Evolutionary conservation across 164 flowering plant genomes (phyloP).

Genomic region (Paratinospora sagittata): DNA sequence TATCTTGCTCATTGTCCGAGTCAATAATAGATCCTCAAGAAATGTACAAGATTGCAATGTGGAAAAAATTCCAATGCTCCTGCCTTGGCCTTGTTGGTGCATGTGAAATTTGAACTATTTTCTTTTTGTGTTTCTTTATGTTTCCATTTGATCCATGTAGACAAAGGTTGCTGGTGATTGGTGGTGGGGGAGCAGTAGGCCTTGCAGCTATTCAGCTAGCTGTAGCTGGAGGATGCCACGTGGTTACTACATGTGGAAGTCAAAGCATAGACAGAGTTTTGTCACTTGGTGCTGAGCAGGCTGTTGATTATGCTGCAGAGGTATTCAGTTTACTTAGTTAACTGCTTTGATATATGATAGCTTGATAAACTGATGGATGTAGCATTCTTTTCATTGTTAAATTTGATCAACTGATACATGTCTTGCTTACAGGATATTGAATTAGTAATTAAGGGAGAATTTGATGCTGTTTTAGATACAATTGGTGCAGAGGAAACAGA

Average conservation of each 20-base stretch:
- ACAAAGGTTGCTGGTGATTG: slow-evolving; percentile 74
- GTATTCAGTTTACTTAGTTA: slow-evolving; percentile 23
- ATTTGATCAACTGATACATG: slow-evolving; percentile 2
- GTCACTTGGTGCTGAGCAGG: slow-evolving; percentile 90
- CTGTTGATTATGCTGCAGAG: slow-evolving; percentile 78
- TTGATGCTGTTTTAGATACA: slow-evolving; percentile 93
- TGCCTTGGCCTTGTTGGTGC: not conserved
- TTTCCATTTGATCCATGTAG: slow-evolving; percentile 27
- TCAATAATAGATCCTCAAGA: no score
- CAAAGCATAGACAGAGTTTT: slow-evolving; percentile 57
- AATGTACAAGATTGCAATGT: not conserved
- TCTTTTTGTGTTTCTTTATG: not conserved
- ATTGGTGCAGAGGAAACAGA: slow-evolving; percentile 85
- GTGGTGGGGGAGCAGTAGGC: slow-evolving; percentile 99
- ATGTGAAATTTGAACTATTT: not conserved
- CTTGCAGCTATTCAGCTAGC: slow-evolving; percentile 88
- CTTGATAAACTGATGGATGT: slow-evolving; percentile 1
- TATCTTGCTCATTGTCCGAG: no score
- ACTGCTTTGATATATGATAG: not conserved
- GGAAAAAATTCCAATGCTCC: not conserved
- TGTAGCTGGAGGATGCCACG: slow-evolving; percentile 75
- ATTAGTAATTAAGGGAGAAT: slow-evolving; percentile 55
- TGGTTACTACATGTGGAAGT: slow-evolving; percentile 74
- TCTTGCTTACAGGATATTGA: slow-evolving; percentile 57
- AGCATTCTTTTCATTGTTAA: not conserved